A percentile compares a stretch with the other conserved stretches of the same genome.
phyloP scores from a whole-genome alignment of 345 rosid genomes.

The Psidium friedrichsthalianum region DNA sequence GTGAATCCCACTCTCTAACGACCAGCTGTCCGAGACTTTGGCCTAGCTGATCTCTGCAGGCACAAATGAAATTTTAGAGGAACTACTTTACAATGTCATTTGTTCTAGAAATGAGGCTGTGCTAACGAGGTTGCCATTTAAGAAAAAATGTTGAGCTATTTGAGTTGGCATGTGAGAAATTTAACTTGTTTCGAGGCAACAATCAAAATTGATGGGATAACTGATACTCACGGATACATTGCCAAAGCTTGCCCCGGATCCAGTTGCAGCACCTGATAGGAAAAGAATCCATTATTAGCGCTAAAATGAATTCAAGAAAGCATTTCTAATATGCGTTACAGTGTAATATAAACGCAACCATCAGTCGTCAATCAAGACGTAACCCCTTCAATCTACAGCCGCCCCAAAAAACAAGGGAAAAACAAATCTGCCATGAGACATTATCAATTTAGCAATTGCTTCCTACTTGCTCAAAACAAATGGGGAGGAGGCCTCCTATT shows the following conservation, averaged over 20 bases:
- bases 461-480: no score
- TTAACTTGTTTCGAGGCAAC: not conserved
- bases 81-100: not conserved
- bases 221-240: slow-evolving; percentile 51
- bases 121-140: not conserved
- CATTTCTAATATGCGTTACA: not conserved
- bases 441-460: no score
- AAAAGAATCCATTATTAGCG: not conserved
- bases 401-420: not conserved
- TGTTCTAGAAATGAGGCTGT: not conserved
- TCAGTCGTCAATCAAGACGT: not conserved
- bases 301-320: not conserved
- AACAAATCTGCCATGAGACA: not conserved
- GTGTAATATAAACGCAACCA: not conserved
- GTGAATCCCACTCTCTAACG: slow-evolving; percentile 25
- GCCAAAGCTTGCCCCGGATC: slow-evolving; percentile 85
- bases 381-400: not conserved
- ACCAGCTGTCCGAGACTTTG: slow-evolving; percentile 64
- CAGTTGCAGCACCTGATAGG: slow-evolving; percentile 44
- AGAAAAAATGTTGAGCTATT: not conserved
- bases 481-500: no score
- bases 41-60: slow-evolving; percentile 69
- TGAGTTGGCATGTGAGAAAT: not conserved
- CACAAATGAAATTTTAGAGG: not conserved
- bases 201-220: not conserved